Base-by-base conservation (phyloP, 257 asterid genomes). In the Capsicum pubescens region DNA sequence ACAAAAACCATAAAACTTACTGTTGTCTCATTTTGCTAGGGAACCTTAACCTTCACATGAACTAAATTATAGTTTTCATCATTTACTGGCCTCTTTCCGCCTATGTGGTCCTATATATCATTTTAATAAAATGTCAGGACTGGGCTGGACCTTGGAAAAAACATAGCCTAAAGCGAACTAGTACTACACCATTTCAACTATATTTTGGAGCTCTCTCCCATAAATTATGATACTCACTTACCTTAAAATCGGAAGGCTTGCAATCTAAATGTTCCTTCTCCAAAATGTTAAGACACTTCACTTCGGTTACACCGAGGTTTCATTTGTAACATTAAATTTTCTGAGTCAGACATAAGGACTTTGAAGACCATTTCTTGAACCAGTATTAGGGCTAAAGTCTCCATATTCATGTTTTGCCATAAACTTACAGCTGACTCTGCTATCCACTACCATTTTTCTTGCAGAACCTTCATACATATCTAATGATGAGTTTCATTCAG, bases 381-480 rank as follows among this genome's bases (percentile, higher is more conserved):
- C 84, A 70, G 91, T 76, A 83, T 71, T 86, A 71, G 50, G 79
- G 58, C 87, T 89, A 85, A 63, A 52, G 55, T 77, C 87, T 81
- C 90, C 93, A 87, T 63, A 55, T 69, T 87, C 87, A 42, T 80
- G 87, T 36, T 70, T 84, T 57, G 87, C 86, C 80, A 84, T 85
- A 89, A 85, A 83, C 84, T 85, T 86, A 86, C 84, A 85, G 54
- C 82, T 84, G 14, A 87, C 91, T 89, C 88, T 84, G 89, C 85
- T 84, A 66, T 89, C 87, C 84, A 44, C 61, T 66, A 48, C 14
- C 64, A 66, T 63, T 64, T 82, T 69, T 86, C 87, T 86, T 42
- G 83, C 85, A 78, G 89, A 85, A 81, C 84, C 89, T 80, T 91
- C 95, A 63, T 86, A 88, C 79, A 87, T 82, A 82, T 90, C 91